These are phyloP conservation scores for Kwoniella shandongensis DNA, from an alignment of 768 basidiomycete genomes.

Conservation along the genomic window DNA sequence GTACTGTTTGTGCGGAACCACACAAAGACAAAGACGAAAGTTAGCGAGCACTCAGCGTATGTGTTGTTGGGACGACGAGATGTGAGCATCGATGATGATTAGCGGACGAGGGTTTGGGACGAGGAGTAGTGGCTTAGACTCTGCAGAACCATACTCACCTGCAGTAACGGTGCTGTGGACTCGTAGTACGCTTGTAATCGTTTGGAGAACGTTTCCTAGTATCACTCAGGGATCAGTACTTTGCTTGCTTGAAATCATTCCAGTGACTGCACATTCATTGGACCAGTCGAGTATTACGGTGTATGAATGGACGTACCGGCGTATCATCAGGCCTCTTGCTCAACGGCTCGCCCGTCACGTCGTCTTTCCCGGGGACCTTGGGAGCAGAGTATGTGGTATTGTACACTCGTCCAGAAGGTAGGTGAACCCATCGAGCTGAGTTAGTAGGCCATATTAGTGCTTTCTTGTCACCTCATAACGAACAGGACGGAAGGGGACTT, in stretches of 20 bases:
- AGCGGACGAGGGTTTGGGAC: not conserved
- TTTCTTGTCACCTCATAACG: not conserved
- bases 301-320: constrained; percentile 37
- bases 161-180: constrained; percentile 52
- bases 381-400: constrained; percentile 53
- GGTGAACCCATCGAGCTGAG: constrained; percentile 54
- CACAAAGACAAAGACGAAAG: no score
- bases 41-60: no score
- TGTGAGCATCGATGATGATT: not conserved
- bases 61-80: no score
- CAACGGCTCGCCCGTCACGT: constrained; percentile 53
- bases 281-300: no score
- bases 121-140: not conserved
- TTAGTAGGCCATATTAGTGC: not conserved
- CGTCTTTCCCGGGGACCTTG: constrained; percentile 50
- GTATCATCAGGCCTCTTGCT: constrained; percentile 53
- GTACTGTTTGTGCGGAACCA: no score
- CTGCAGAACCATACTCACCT: constrained; percentile 38
- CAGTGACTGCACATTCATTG: no score
- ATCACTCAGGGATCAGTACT: constrained; percentile 8
- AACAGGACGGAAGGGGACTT: not conserved
- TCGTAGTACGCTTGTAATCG: constrained; percentile 53
- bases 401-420: constrained; percentile 54
- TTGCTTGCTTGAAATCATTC: no score
- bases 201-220: constrained; percentile 53